phyloP scores from a whole-genome alignment of 495 filamentous ascomycete species.

The Clavariopsis aquatica region DNA sequence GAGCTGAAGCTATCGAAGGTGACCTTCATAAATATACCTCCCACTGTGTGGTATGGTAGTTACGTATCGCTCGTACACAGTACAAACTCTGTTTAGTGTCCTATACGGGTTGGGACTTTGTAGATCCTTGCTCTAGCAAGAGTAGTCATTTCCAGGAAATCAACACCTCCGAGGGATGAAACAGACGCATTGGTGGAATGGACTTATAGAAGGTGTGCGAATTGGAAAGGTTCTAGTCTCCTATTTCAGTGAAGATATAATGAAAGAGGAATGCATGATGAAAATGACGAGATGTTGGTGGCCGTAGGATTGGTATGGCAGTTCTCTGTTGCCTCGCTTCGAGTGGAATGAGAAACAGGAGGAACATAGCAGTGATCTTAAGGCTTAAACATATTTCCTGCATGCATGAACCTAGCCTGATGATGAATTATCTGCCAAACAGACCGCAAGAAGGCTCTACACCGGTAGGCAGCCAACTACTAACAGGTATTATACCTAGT shows the following conservation, averaged over 20 bases:
- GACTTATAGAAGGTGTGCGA: neutral
- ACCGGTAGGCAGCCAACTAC: neutral
- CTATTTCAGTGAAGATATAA: neutral
- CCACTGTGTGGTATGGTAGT: too few relatives aligned
- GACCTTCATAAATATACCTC: too few relatives aligned
- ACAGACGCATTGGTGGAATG: neutral
- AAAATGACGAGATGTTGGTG: neutral
- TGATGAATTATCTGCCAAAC: neutral
- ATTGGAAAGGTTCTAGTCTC: neutral
- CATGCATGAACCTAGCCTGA: neutral
- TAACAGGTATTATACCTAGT: neutral
- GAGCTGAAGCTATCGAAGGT: too few relatives aligned
- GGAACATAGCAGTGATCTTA: neutral
- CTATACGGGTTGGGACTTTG: neutral
- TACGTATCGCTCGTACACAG: too few relatives aligned
- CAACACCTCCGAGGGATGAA: neutral
- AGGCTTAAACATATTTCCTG: neutral
- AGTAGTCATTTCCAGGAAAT: neutral
- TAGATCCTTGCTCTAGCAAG: neutral
- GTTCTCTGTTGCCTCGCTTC: neutral
- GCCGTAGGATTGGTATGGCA: neutral
- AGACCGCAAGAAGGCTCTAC: neutral
- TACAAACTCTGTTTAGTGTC: neutral
- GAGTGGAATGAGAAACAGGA: neutral
- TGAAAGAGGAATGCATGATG: neutral